Base-by-base conservation (phyloP, 768 basidiomycete species). In the Cystobasidium ongulense region DNA sequence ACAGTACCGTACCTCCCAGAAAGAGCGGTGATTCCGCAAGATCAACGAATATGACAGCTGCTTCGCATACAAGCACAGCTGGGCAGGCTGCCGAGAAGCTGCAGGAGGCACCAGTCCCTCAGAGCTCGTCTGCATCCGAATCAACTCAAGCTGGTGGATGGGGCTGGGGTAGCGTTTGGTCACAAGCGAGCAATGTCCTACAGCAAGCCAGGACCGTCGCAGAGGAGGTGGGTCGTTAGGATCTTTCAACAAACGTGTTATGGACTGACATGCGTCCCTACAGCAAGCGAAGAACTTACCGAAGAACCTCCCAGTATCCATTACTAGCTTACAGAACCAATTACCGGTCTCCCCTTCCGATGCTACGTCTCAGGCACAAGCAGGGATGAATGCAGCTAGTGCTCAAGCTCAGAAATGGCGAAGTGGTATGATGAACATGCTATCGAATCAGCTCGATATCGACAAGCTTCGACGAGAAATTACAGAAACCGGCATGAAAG, bases 401-500 rank as follows among this genome's bases (percentile, higher is more conserved):
- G 91, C 91, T 77, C 90, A 90, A 80, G 90, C 89, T 50, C 88
- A 88, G 77, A 91, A 92, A 78, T 92, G 90, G 90, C 85, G 89
- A 43, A 90, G 91, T 78, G 90, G 88, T 52, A 87, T 43, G 50
- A 43, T 59, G 36, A 41, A 63, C 36, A 62, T 25, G 35, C 72
- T 50, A 10, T 63, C 36, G 18, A 90, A 88, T 77, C 92, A 92
- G 78, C 92, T 94, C 1, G 94, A 92, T 83, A 84, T 86, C 39
- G 87, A 90, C 17, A 92, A 97, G 78, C 83, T 98, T 61, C 94
- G 96, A 74, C 93, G 92, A 81, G 94, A 96, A 79, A 88, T 98
- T 78, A 91, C 88, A 79, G 86, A 88, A 63, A 89, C 90, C 31
- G 91, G 92, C 33, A 82, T 94, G 41, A 92, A 91, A 11, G 92